Evolutionary conservation across 1,284 basidiomycete genomes (phyloP), one percentile per base, ranked within the genome.

Genomic region (Clitocybe nebularis): DNA sequence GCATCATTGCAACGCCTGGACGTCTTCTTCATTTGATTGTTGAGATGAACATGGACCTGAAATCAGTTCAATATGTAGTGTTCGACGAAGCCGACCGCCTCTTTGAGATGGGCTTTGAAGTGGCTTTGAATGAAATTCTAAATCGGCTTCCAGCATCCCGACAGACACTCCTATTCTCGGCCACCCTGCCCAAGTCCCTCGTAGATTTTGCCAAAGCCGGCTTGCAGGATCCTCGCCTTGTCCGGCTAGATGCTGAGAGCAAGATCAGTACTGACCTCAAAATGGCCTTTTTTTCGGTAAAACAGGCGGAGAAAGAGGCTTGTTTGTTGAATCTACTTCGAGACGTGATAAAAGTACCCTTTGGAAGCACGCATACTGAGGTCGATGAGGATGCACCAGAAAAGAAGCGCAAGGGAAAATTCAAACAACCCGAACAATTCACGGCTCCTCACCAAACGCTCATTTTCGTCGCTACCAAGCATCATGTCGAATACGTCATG

Each of bases 141-240:
- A 76, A 86, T 52, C 88, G 93, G 20, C 80, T 99, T 24, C 93
- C 95, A 9, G 54, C 83, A 0, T 79, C 81, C 3, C 81, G 96
- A 16, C 96, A 99, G 65, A 96, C 93, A 2, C 75, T 95, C 22
- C 76, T 98, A 2, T 98, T 98, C 66, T 97, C 93, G 1, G 96
- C 96, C 0, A 99, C 96, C 0, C 73, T 99, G 3, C 96, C 96
- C 1, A 94, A 95, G 58, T 87, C 89, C 3, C 78, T 99, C 5
- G 93, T 98, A 41, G 95, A 98, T 46, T 99, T 99, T 57, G 93
- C 96, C 16, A 95, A 94, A 58, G 96, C 96, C 9, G 96, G 96
- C 21, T 71, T 99, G 14, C 82, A 88, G 50, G 89, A 96, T 55
- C 96, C 96, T 2, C 93, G 93, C 57, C 83, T 99, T 33, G 86